Evolutionary conservation across 805 yeast species (phyloP).

Genomic region (Yamadazyma kitorensis): DNA sequence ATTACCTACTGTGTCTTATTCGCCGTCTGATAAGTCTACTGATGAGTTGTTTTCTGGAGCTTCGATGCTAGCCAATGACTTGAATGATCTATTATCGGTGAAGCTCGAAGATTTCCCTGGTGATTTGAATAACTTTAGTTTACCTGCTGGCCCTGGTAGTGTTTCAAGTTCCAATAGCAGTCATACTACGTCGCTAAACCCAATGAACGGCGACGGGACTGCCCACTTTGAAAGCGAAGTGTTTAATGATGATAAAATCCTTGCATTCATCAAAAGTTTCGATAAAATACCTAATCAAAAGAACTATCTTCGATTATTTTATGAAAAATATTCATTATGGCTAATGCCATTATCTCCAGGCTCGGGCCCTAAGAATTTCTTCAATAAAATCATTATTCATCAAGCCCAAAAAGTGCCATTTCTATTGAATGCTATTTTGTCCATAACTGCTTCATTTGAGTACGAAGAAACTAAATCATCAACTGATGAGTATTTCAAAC

Average conservation of each 20-base stretch:
- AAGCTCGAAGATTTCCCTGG: constrained; percentile 10
- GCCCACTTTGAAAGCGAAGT: constrained; percentile 5
- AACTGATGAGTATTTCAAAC: constrained; percentile 10
- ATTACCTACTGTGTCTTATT: too few relatives aligned
- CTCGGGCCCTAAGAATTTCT: constrained; percentile 14
- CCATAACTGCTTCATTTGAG: constrained; percentile 18
- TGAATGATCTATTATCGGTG: constrained; percentile 10
- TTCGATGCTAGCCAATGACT: constrained; percentile 12
- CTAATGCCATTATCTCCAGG: constrained; percentile 16
- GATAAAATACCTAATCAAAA: constrained; percentile 14
- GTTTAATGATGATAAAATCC: constrained; percentile 11
- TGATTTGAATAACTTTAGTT: not conserved
- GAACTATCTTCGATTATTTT: constrained; percentile 15
- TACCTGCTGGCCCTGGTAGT: constrained; percentile 1
- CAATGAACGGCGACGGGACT: not conserved
- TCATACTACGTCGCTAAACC: not conserved
- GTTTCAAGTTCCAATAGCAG: constrained; percentile 1
- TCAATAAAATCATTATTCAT: constrained; percentile 13
- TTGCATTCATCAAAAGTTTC: constrained; percentile 8
- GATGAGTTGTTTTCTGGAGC: constrained; percentile 13
- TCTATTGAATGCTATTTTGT: constrained; percentile 15
- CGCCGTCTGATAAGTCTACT: too few relatives aligned
- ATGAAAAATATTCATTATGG: constrained; percentile 17
- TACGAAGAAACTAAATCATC: constrained; percentile 9
- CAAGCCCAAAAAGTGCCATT: constrained; percentile 15